phyloP scores from a whole-genome alignment of 148 eudicot genomes.

The Vaccinium myrtillus region DNA sequence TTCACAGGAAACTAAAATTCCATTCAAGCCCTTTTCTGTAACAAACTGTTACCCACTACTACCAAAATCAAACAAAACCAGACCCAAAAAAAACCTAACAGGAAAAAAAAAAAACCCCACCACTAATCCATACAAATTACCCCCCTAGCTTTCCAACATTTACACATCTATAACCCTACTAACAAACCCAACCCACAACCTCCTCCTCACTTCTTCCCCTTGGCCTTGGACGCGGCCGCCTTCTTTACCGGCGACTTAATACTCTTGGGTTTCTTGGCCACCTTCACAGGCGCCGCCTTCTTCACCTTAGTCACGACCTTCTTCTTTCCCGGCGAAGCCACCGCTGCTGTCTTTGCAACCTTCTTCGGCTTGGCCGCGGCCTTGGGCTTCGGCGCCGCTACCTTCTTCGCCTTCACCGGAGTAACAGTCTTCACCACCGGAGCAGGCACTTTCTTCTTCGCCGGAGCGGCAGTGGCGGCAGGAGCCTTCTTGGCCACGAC shows the following conservation, averaged over 20 bases:
- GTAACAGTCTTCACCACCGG: slow-evolving; percentile 17
- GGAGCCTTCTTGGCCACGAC: slow-evolving; percentile 29
- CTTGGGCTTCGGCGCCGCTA: slow-evolving; percentile 6
- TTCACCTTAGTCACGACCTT: slow-evolving; percentile 14
- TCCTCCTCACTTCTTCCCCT: slow-evolving; percentile 18
- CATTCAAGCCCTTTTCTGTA: no score
- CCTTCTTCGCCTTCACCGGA: slow-evolving; percentile 30
- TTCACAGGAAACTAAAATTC: no score
- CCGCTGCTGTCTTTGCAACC: slow-evolving; percentile 26
- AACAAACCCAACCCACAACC: not conserved
- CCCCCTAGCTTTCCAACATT: not conserved
- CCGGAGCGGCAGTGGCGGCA: slow-evolving; percentile 6
- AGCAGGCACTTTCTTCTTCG: slow-evolving; percentile 15
- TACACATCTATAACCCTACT: not conserved
- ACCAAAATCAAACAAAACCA: not conserved
- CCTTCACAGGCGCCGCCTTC: slow-evolving; percentile 11
- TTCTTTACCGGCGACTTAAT: slow-evolving; percentile 26
- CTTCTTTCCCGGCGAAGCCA: slow-evolving; percentile 26
- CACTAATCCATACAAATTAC: not conserved
- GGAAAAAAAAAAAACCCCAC: no score
- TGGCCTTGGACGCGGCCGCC: slow-evolving; percentile 3
- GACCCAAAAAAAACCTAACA: no score
- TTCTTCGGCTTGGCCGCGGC: slow-evolving; percentile 19
- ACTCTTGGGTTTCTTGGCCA: slow-evolving; percentile 27
- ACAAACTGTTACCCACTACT: no score